Conservation (phyloP, 768 basidiomycete species). For the Mycena leptocephala region DNA sequence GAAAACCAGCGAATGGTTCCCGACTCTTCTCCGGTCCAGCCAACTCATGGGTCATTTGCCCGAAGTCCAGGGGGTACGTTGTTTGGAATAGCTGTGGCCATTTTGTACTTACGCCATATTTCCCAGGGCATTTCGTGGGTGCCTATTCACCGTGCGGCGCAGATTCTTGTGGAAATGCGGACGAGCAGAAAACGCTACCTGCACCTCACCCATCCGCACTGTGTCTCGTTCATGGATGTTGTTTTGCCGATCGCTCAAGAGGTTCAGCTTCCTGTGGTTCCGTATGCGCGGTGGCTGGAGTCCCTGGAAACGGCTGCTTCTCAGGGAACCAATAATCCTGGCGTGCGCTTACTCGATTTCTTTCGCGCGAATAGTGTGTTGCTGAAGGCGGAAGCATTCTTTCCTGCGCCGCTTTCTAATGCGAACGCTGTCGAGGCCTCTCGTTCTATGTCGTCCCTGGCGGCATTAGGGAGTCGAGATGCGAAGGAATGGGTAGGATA, state of each 20-base stretch:
- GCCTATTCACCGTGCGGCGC: conserved; percentile 33
- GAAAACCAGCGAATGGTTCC: conserved; percentile 60
- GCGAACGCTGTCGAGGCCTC: background rate
- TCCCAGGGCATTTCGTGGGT: conserved; percentile 45
- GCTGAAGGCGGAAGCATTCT: background rate
- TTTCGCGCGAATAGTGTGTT: background rate
- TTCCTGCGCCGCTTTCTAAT: background rate
- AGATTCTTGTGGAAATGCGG: background rate
- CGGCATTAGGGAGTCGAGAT: background rate
- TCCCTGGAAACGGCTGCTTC: background rate
- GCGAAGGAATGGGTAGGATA: background rate
- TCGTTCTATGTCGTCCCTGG: background rate
- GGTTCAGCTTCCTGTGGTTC: background rate
- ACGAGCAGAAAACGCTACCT: background rate
- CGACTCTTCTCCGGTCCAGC: conserved; percentile 51
- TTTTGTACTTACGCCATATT: background rate
- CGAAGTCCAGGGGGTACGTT: conserved; percentile 45
- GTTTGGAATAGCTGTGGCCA: background rate
- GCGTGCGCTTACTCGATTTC: background rate
- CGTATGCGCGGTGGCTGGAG: background rate
- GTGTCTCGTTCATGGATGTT: background rate
- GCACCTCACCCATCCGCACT: conserved; percentile 9
- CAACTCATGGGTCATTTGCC: conserved; percentile 48
- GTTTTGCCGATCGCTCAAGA: background rate
- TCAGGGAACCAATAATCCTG: background rate